A percentile compares a stretch with the other conserved stretches of the same genome.
Conservation (phyloP, 2,329 filamentous ascomycete species). For the Cladorrhinum sp. region DNA sequence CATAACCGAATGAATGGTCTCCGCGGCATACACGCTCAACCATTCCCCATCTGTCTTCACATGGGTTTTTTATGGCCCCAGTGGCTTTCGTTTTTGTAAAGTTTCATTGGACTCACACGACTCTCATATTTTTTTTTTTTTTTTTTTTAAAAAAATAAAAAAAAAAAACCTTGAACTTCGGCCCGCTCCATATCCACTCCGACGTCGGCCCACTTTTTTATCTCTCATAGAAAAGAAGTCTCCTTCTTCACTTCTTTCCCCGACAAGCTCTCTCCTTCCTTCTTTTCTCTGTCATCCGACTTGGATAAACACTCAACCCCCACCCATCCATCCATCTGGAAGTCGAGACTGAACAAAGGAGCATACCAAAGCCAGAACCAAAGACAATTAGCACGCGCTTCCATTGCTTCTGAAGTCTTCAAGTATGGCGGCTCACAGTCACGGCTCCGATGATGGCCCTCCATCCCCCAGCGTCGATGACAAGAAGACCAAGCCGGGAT, state of each 20-base stretch:
- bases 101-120: too few relatives aligned
- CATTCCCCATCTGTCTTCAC: background rate
- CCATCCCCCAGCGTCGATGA: conserved; percentile 31
- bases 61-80: too few relatives aligned
- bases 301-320: too few relatives aligned
- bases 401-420: conserved; percentile 48
- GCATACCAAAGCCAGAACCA: conserved; percentile 23
- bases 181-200: background rate
- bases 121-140: too few relatives aligned
- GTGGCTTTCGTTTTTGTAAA: too few relatives aligned
- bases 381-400: conserved; percentile 48
- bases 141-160: too few relatives aligned
- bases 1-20: background rate
- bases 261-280: background rate
- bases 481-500: conserved; percentile 12
- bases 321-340: background rate
- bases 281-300: background rate
- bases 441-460: conserved; percentile 26
- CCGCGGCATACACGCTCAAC: background rate
- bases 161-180: background rate
- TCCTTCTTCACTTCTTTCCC: background rate
- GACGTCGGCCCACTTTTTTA: conserved; percentile 8
- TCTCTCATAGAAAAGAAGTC: background rate
- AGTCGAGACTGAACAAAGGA: background rate
- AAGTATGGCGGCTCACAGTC: conserved; percentile 42